Evolutionary conservation across 805 yeast species (phyloP), one percentile per base, ranked within the genome.

Genomic region (Vanderwaltozyma tropicalis): DNA sequence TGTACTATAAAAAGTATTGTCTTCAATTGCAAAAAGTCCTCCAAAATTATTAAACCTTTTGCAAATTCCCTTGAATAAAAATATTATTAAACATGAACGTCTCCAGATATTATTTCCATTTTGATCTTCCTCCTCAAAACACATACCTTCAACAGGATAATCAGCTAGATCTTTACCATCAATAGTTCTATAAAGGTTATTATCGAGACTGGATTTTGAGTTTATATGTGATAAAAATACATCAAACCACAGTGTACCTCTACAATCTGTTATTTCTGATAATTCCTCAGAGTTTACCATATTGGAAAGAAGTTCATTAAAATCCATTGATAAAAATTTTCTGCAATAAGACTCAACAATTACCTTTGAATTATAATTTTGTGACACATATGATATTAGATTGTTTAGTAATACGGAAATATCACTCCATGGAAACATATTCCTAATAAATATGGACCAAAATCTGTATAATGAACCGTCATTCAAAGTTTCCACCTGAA

Each of bases 171-270:
- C 69, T 32, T 57, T 55, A n/a, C 77, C 69, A 5, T 84, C 84
- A 3, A 79, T 74, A 24, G 68, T 67, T 34, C 57, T 65, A 22
- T 50, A 52, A 28, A 50, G 57, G 10, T 80, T 80, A 30, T 21
- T 21, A 7, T 6, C 9, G 24, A 21, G 9, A 7, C 24, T 10
- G 10, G 10, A 21, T 21, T 21, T 21, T 21, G n/a, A n/a, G n/a
- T n/a, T n/a, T n/a, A n/a, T n/a, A n/a, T n/a, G n/a, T n/a, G 66
- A 52, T n/a, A 64, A 51, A 26, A 81, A 62, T 18, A 63, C 62
- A 57, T 82, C 88, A 58, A 73, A 83, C 88, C 92, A 82, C 28
- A 82, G 52, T 0, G 85, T 72, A 2, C 92, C 92, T 86, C 88
- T 80, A 50, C 87, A 77, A 51, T 77, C 78, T 87, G 87, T 80